Evolutionary conservation across 345 rosid genomes (phyloP).

Genomic region (Leavenworthia alabamica): DNA sequence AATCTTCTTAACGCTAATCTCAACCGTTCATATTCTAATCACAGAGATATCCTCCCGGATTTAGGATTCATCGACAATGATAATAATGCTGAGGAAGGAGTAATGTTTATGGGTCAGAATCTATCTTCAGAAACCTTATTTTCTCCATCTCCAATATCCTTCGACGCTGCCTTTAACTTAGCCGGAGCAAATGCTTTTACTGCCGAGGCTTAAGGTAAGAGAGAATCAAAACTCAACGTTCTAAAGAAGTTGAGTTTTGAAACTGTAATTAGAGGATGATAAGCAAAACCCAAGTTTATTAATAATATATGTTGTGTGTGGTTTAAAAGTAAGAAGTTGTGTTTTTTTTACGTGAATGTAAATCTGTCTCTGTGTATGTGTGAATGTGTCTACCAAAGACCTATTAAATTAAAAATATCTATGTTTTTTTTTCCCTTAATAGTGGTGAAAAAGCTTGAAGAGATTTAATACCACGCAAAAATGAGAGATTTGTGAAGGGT

Average conservation of each 20-base stretch:
- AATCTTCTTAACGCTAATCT: constrained; percentile 44
- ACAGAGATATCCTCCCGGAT: constrained; percentile 20
- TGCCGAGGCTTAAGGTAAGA: constrained; percentile 10
- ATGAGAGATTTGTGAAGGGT: background rate
- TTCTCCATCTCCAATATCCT: constrained; percentile 17
- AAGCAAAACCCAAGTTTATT: constrained; percentile 9
- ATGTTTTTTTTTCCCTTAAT: background rate
- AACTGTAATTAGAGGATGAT: constrained; percentile 11
- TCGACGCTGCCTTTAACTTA: constrained; percentile 17
- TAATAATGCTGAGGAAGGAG: constrained; percentile 17
- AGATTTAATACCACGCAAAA: background rate
- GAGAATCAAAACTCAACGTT: constrained; percentile 9
- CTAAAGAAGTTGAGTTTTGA: constrained; percentile 4
- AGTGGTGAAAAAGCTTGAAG: background rate
- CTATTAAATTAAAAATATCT: background rate
- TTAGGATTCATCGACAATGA: constrained; percentile 20
- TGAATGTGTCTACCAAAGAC: constrained; percentile 9
- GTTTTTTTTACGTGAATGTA: background rate
- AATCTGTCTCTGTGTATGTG: constrained; percentile 16
- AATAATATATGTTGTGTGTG: background rate
- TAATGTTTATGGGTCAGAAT: constrained; percentile 3
- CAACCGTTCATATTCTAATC: constrained; percentile 34
- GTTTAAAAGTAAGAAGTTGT: background rate
- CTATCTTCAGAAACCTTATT: constrained; percentile 10
- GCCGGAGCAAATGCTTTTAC: constrained; percentile 1